These are phyloP conservation scores for Solanum appendiculatum DNA, from an alignment of 257 asterid species.

Conservation along the genomic window DNA sequence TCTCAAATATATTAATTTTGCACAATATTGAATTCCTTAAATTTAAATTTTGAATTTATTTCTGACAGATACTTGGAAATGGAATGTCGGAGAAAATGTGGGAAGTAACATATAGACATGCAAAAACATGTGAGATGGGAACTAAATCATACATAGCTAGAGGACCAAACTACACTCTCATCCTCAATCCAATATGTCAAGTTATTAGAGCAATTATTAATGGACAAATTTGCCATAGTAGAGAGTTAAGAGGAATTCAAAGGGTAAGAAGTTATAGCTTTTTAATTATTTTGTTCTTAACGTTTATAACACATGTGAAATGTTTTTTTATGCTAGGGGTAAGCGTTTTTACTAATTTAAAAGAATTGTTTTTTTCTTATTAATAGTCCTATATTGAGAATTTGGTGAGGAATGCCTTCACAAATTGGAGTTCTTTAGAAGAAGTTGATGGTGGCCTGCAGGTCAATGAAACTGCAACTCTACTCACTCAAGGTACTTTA, in stretches of 20 bases:
- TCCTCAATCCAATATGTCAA: conserved; percentile 47
- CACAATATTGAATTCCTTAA: not conserved
- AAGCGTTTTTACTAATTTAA: not conserved
- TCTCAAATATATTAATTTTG: not conserved
- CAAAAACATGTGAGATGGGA: conserved; percentile 52
- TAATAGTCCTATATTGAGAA: conserved; percentile 27
- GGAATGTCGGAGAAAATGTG: conserved; percentile 77
- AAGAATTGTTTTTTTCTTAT: not conserved
- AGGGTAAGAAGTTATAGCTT: conserved; percentile 7
- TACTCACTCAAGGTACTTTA: conserved; percentile 31
- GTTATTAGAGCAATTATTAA: conserved; percentile 27
- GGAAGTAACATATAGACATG: conserved; percentile 48
- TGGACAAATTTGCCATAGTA: conserved; percentile 19
- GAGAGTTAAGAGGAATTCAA: conserved; percentile 14
- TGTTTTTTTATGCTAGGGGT: not conserved
- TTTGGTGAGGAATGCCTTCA: conserved; percentile 45
- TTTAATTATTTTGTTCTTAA: not conserved
- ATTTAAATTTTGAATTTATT: not conserved
- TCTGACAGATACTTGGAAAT: conserved; percentile 36
- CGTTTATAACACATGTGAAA: not conserved
- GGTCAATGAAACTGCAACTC: conserved; percentile 12
- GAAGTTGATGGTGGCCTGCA: conserved; percentile 30
- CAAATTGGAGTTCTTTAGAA: conserved; percentile 44
- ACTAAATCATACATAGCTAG: conserved; percentile 27
- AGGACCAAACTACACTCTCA: conserved; percentile 19